phyloP scores from a whole-genome alignment of 345 rosid genomes.

The Microthlaspi erraticum region DNA sequence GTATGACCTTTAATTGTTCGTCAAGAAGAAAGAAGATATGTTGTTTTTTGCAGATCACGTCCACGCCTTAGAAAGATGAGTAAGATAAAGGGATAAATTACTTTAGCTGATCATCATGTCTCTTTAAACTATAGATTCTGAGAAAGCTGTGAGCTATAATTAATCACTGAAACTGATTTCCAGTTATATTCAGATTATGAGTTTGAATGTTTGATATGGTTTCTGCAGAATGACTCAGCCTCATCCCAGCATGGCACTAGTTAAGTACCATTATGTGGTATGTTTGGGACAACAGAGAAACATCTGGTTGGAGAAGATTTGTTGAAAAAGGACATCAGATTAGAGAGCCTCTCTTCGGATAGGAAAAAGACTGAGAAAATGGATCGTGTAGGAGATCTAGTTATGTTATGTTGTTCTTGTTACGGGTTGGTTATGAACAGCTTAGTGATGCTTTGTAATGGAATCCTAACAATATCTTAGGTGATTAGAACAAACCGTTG shows the following conservation, averaged over 20 bases:
- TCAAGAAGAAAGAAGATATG: too few species aligned
- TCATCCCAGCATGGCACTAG: too few species aligned
- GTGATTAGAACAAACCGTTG: not conserved
- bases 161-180: not conserved
- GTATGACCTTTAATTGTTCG: too few species aligned
- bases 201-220: not conserved
- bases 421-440: not conserved
- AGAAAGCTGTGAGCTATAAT: not conserved
- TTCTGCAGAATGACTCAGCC: slow-evolving; percentile 10
- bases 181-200: not conserved
- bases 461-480: not conserved
- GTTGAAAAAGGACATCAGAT: not conserved
- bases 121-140: not conserved
- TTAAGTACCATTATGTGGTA: too few species aligned
- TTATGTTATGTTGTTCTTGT: not conserved
- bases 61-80: too few species aligned
- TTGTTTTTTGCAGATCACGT: too few species aligned
- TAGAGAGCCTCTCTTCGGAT: not conserved
- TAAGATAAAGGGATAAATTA: too few species aligned
- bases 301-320: not conserved
- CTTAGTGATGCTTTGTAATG: slow-evolving; percentile 10
- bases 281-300: too few species aligned
- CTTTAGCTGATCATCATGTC: too few species aligned
- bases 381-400: not conserved
- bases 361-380: not conserved